These are phyloP conservation scores for Mikania micrantha DNA, from an alignment of 129 eudicot genomes.

Conservation along the genomic window DNA sequence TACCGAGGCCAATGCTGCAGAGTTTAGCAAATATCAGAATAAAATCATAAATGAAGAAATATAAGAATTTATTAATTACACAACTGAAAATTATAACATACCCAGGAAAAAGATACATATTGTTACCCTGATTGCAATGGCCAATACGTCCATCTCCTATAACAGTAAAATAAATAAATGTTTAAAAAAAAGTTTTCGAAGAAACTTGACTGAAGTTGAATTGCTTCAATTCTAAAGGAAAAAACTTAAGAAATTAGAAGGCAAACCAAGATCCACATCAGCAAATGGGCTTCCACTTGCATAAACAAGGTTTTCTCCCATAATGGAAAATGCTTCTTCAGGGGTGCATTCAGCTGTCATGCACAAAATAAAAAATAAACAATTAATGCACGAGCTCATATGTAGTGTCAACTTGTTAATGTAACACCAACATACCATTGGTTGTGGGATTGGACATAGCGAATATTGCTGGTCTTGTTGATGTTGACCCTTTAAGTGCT, in stretches of 20 bases:
- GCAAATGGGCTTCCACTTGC: constrained; percentile 97
- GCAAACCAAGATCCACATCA: constrained; percentile 88
- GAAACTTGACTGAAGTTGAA: not conserved
- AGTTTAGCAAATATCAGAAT: constrained; percentile 3
- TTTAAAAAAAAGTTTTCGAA: not conserved
- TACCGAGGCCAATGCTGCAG: constrained; percentile 91
- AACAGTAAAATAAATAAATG: not conserved
- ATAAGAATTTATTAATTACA: not conserved
- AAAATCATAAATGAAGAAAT: not conserved
- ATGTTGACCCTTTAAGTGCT: constrained; percentile 85
- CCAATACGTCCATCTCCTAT: constrained; percentile 84
- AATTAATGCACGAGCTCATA: not conserved
- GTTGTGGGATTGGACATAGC: constrained; percentile 97
- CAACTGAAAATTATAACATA: constrained; percentile 23
- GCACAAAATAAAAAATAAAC: not conserved
- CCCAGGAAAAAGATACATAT: constrained; percentile 99
- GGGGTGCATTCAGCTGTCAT: constrained; percentile 95
- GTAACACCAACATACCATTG: constrained; percentile 47
- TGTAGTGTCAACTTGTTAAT: constrained; percentile 1
- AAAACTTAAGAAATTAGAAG: constrained; percentile 2
- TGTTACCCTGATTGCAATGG: constrained; percentile 94
- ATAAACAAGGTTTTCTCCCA: constrained; percentile 77
- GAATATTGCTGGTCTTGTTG: constrained; percentile 95
- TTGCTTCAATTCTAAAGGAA: not conserved
- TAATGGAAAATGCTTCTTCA: constrained; percentile 75